phyloP scores from a whole-genome alignment of 345 rosid genomes.

The Acer campestre region DNA sequence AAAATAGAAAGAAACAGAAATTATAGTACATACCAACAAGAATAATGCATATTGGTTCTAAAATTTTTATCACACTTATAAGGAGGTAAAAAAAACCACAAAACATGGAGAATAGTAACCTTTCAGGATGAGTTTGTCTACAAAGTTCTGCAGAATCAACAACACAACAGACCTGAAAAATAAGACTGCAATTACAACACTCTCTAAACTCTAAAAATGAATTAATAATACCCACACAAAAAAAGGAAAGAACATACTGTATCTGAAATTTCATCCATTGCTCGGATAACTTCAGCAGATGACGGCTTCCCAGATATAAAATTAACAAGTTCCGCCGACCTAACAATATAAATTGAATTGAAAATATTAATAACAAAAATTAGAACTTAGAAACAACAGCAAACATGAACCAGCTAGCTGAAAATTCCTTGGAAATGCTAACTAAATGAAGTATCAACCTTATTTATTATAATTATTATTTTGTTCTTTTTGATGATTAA shows the following conservation, averaged over 20 bases:
- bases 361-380: not conserved
- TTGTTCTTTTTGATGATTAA: not conserved
- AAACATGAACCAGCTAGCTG: not conserved
- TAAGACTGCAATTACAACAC: slow-evolving; percentile 6
- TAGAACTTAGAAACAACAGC: not conserved
- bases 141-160: slow-evolving; percentile 97
- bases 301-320: slow-evolving; percentile 70
- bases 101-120: slow-evolving; percentile 39
- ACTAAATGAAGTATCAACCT: not conserved
- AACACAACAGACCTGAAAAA: slow-evolving; percentile 79
- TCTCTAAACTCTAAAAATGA: not conserved
- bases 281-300: slow-evolving; percentile 62
- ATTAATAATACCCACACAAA: slow-evolving; percentile 1
- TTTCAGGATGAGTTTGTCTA: slow-evolving; percentile 92
- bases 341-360: slow-evolving; percentile 23
- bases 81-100: not conserved
- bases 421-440: not conserved
- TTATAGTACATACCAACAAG: not conserved
- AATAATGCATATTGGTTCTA: not conserved
- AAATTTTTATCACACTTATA: not conserved
- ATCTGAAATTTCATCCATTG: slow-evolving; percentile 95
- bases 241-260: slow-evolving; percentile 38
- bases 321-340: slow-evolving; percentile 75
- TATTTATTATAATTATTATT: no score
- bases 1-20: slow-evolving; percentile 4